Percentiles rank a stretch among this genome's conserved stretches.
phyloP scores from a whole-genome alignment of 768 basidiomycete species.

The Vararia minispora region DNA sequence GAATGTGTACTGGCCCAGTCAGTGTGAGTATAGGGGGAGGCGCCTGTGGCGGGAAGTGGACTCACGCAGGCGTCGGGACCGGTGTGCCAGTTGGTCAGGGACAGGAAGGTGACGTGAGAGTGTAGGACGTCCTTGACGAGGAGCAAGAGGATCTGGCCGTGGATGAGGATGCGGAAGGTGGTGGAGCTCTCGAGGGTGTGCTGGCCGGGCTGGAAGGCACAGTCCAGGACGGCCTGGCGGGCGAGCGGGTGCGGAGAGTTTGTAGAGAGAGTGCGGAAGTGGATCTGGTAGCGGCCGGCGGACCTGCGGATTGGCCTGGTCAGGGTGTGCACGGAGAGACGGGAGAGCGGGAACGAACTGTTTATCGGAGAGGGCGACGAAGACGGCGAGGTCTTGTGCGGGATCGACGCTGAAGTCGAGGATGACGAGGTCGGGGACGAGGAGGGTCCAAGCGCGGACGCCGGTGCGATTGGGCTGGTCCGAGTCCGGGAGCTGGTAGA shows the following conservation, averaged over 20 bases:
- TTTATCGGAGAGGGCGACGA: slow-evolving; percentile 32
- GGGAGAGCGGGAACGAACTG: slow-evolving; percentile 22
- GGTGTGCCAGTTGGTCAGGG: slow-evolving; percentile 3
- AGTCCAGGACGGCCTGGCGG: slow-evolving; percentile 22
- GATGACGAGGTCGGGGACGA: slow-evolving; percentile 30
- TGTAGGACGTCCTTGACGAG: slow-evolving; percentile 6
- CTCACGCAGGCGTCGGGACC: slow-evolving; percentile 25
- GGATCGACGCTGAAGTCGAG: slow-evolving; percentile 52
- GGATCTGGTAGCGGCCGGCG: slow-evolving; percentile 35
- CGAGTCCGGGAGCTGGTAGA: slow-evolving; percentile 32
- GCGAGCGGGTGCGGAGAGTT: slow-evolving; percentile 41
- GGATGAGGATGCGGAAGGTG: slow-evolving; percentile 3
- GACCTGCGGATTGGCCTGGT: no score
- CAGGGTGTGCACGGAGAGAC: slow-evolving; percentile 1
- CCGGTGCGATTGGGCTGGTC: slow-evolving; percentile 15
- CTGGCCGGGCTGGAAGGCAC: neutral
- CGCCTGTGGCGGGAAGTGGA: slow-evolving; percentile 5
- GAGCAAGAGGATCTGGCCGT: slow-evolving; percentile 1
- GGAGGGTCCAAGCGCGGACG: slow-evolving; percentile 30
- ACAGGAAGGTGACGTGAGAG: slow-evolving; percentile 1
- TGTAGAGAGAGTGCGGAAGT: slow-evolving; percentile 38
- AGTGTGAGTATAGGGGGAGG: slow-evolving; percentile 1
- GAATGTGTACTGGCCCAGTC: slow-evolving; percentile 27
- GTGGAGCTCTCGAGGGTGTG: slow-evolving; percentile 1
- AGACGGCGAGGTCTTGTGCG: slow-evolving; percentile 39